Base-by-base conservation (phyloP, 1,284 basidiomycete species). In the Blastosporella zonata region DNA sequence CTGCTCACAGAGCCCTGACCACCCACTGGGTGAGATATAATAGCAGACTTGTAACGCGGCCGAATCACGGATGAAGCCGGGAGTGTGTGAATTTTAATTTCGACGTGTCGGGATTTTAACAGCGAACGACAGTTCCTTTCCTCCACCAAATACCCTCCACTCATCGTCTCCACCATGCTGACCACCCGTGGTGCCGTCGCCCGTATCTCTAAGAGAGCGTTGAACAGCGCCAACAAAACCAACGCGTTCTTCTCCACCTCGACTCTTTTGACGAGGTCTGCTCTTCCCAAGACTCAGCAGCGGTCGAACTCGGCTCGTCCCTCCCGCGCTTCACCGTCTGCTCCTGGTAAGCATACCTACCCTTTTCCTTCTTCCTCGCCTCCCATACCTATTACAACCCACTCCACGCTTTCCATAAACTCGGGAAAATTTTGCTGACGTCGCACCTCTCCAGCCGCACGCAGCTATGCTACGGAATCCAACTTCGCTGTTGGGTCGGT, bases 391-490 rank as follows among this genome's bases (percentile, higher is more conserved):
- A 39, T 25, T 56, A 40, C 47, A 52, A 59, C 8, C 21, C 20
- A 21, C 39, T 9, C 17, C n/a, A 2, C 22, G 7, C 2, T 1
- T 23, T 25, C 15, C 6, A 1, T 33, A n/a, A n/a, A 2, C 18
- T 25, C 33, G 9, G 20, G 47, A 49, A 34, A 52, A 45, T 52
- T 44, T 49, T 35, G 22, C 46, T 55, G 2, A 54, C 22, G 3
- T 20, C 27, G 15, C 12, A 33, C 43, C 51, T 31, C 42, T 58
- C 55, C 55, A 60, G 42, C 63, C 89, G 87, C 79, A 59, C 93
- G 94, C 69, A 74, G 84, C 42, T 97, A 96, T 81, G 94, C 94
- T 56, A 94, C 94, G 54, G 91, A 95, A 70, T 80, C 90, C 55
- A 85, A 81, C 73, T 70, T 62, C 59, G 65, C 78, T 53, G 72